Conservation (phyloP, 2,329 filamentous ascomycete species). For the Hymenotorrendiella dingleyae region DNA sequence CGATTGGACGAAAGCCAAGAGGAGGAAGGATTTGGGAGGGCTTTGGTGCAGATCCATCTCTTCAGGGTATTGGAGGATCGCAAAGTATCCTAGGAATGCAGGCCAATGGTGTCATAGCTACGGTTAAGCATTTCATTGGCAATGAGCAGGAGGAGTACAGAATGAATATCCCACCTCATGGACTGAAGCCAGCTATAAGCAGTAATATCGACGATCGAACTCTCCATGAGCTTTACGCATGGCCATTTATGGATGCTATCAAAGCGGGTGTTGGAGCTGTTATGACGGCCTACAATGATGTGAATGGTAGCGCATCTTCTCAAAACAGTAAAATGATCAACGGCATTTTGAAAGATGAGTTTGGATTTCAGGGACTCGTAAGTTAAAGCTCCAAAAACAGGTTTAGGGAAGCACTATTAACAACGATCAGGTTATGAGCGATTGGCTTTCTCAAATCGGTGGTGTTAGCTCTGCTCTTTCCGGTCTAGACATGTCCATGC, state of each 20-base stretch:
- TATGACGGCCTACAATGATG: constrained; percentile 77
- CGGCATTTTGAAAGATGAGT: constrained; percentile 65
- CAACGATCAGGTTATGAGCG: constrained; percentile 49
- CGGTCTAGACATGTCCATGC: constrained; percentile 67
- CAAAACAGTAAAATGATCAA: constrained; percentile 66
- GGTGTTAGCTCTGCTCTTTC: constrained; percentile 54
- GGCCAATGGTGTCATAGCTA: constrained; percentile 48
- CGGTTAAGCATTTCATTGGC: constrained; percentile 52
- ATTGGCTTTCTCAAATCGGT: constrained; percentile 60
- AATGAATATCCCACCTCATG: constrained; percentile 30
- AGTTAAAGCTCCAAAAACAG: background rate
- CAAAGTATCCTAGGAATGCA: constrained; percentile 52
- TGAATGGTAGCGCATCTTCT: constrained; percentile 59
- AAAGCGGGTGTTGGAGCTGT: constrained; percentile 71
- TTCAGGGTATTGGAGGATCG: constrained; percentile 48
- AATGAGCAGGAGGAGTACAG: constrained; percentile 35
- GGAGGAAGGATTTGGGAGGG: constrained; percentile 73
- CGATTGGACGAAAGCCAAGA: constrained; percentile 64
- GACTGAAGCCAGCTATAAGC: constrained; percentile 30
- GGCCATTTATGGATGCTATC: constrained; percentile 52
- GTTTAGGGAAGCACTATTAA: background rate
- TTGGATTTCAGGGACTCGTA: constrained; percentile 59
- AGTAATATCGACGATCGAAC: constrained; percentile 54
- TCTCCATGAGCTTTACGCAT: constrained; percentile 54
- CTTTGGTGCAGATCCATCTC: constrained; percentile 63